Base-by-base conservation (phyloP, 2,329 filamentous ascomycete species). In the Fusarium sp. region DNA sequence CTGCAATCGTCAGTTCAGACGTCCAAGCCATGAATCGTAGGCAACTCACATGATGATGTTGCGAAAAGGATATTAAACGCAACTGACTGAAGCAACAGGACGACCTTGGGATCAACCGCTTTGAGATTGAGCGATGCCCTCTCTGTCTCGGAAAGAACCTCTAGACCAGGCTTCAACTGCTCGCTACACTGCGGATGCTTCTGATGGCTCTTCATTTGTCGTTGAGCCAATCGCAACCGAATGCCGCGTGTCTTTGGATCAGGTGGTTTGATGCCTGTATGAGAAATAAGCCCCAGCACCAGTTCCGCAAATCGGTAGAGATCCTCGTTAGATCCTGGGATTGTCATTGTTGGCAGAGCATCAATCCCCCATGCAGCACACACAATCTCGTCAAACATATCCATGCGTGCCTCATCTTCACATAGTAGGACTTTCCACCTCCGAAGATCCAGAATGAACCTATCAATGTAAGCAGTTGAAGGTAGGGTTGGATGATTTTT, bases 401-500 rank as follows among this genome's bases (percentile, higher is more conserved):
- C 13, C 19, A 52, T 45, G 9, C 70, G 66, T 9, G 46, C 32
- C 7, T 49, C 46, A 2, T 60, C 33, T 9, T 45, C 41, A 1
- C 58, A 47, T 5, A 72, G 25, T 3, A 70, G 14, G 2, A 59
- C 45, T 27, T 61, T 70, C 71, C 71, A 73, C 10, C 70, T 63
- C 6, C 59, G 49, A 4, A 73, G 47, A 44, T 73, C 71, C 9
- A 61, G 53, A 5, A 51, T 45, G 25, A 73, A 73, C 11, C 71
- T 73, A 13, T 3, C n/a, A 1, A 6, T 21, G 25, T 69, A 31
- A 67, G 51, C 25, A n/a, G 21, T 10, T 14, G 4, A 33, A 8
- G 9, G 27, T 19, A 1, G 17, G 8, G 14, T 11, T 10, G 11
- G n/a, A 13, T 9, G 9, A 2, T 35, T 11, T 7, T 10, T 10